Base-by-base conservation (phyloP, 2,329 filamentous ascomycete species). In the Trichoderma citrinoviride region DNA sequence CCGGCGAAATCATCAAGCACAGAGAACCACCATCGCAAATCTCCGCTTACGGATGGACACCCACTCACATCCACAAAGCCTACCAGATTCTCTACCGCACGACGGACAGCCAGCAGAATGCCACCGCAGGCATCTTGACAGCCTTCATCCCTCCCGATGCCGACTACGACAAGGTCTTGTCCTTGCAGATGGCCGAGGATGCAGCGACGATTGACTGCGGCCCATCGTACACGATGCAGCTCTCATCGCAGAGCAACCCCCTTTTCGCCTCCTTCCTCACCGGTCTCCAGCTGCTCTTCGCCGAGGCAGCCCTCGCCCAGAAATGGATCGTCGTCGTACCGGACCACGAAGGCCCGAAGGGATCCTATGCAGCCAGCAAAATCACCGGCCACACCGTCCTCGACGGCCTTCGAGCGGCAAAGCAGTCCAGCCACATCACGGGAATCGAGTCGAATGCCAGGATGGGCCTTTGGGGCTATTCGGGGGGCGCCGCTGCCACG, bases 281-380 rank as follows among this genome's bases (percentile, higher is more conserved):
- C 7, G 65, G 71, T 49, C 10, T 60, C 7, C 69, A 73, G 66
- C 44, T 72, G 0, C 53, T 73, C 8, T 52, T 73, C 7, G 66
- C 71, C 3, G 66, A 72, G n/a, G 57, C 64, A 1, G 68, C 67
- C 2, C 77, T 85, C 2, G 73, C 72, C 5, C 64, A 75, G 68
- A 81, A 82, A 7, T 84, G 80, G 80, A 73, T 79, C n/a, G 79
- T 85, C n/a, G 79, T 77, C 17, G 70, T 80, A 74, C 81, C 82
- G 0, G 83, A 85, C 67, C 79, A 77, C 58, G 76, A 81, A 58
- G 80, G 80, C 0, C 78, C 78, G 3, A 69, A 73, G 10, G 80
- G 78, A 1, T 75, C 78, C 0, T 84, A 79, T 67, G 70, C 76
- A 1, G 77, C 77, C 3, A 78, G 78, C 41, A 71, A 73, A 7